Percentiles rank a stretch among this genome's conserved stretches.
These are phyloP conservation scores for Adansonia gregorii DNA, from an alignment of 441 rosid species.

Conservation along the genomic window DNA sequence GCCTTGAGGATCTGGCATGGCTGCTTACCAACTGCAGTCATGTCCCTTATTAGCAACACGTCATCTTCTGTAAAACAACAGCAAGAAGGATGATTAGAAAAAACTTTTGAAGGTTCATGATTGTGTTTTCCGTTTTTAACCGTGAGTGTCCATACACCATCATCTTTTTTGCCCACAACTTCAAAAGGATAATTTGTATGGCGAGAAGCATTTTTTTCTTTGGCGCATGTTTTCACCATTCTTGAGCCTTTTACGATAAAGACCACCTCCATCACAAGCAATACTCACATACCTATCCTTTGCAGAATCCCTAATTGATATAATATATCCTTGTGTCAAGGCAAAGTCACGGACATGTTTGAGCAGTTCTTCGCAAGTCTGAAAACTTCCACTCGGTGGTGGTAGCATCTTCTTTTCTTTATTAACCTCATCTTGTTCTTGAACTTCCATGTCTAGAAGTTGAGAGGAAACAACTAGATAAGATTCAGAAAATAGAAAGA, in stretches of 20 bases:
- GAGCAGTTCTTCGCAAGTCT: constrained; percentile 50
- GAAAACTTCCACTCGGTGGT: constrained; percentile 50
- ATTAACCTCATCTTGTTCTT: constrained; percentile 8
- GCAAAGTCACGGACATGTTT: constrained; percentile 48
- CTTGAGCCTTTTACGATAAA: constrained; percentile 44
- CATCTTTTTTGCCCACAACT: constrained; percentile 47
- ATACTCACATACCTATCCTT: constrained; percentile 49
- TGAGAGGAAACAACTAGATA: background rate
- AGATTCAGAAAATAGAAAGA: background rate
- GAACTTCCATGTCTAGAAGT: constrained; percentile 22
- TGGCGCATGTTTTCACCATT: constrained; percentile 39
- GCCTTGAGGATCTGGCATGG: constrained; percentile 52
- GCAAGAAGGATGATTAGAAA: constrained; percentile 50
- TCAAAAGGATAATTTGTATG: constrained; percentile 53
- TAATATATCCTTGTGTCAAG: constrained; percentile 51
- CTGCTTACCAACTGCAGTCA: constrained; percentile 50
- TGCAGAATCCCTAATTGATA: constrained; percentile 51
- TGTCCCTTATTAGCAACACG: constrained; percentile 45
- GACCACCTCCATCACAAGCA: constrained; percentile 58
- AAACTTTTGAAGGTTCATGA: constrained; percentile 48
- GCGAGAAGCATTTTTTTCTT: constrained; percentile 44
- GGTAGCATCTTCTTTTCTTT: constrained; percentile 40
- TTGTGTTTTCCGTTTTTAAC: constrained; percentile 49
- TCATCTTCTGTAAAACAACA: constrained; percentile 45
- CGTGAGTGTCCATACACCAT: constrained; percentile 46